Conservation (phyloP, 805 yeast species). For the Candida adriatica region DNA sequence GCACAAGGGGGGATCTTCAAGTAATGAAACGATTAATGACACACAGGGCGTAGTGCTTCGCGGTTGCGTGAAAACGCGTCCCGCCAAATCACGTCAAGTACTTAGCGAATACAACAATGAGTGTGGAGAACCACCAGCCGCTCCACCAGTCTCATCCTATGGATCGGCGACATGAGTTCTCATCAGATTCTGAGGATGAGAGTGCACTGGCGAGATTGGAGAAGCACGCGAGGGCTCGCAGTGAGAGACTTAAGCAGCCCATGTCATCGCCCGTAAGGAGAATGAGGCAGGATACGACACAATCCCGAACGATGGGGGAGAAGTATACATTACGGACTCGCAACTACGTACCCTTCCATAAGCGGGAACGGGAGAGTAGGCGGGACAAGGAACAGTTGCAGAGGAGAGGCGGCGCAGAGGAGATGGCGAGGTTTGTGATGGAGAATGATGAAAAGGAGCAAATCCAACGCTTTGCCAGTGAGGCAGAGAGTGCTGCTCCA, state of each 20-base stretch:
- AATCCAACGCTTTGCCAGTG: slow-evolving; percentile 3
- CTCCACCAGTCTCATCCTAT: not conserved
- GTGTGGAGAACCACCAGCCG: slow-evolving; percentile 2
- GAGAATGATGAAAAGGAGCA: slow-evolving; percentile 8
- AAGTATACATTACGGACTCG: slow-evolving; percentile 19
- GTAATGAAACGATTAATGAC: no score
- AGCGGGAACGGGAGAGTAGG: slow-evolving; percentile 7
- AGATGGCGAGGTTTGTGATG: slow-evolving; percentile 16
- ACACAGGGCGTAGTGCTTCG: no score
- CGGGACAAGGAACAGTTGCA: slow-evolving; percentile 11
- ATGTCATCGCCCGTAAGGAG: slow-evolving; percentile 11
- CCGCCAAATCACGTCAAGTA: not conserved
- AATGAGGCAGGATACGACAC: slow-evolving; percentile 1
- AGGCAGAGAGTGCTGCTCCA: slow-evolving; percentile 9
- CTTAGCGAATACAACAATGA: no score
- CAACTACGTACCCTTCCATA: slow-evolving; percentile 17
- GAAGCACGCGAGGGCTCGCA: slow-evolving; percentile 2
- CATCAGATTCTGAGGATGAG: slow-evolving; percentile 1
- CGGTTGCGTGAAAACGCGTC: not conserved
- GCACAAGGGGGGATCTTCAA: slow-evolving; percentile 6
- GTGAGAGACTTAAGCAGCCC: slow-evolving; percentile 6
- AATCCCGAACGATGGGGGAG: slow-evolving; percentile 9
- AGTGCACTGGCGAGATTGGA: slow-evolving; percentile 6
- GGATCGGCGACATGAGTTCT: not conserved
- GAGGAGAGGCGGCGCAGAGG: slow-evolving; percentile 18